Conservation (phyloP, 1,284 basidiomycete genomes). For the Wallemia hederae region DNA sequence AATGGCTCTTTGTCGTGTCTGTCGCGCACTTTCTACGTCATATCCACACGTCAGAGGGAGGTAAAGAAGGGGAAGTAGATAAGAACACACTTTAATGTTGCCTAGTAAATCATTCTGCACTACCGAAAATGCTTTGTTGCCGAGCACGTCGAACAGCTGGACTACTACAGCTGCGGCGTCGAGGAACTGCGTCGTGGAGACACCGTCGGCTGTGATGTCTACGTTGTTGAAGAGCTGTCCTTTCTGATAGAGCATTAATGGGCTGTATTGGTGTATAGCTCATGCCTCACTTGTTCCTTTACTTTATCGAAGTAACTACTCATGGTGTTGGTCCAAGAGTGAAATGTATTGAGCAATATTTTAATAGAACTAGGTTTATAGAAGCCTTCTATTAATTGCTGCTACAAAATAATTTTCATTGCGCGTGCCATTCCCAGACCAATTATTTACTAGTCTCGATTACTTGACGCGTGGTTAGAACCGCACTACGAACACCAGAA, state of each 20-base stretch:
- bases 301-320: not conserved
- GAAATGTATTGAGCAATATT: not conserved
- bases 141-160: constrained; percentile 69
- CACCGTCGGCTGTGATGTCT: constrained; percentile 50
- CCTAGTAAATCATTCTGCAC: constrained; percentile 73
- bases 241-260: not conserved
- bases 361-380: too few species aligned
- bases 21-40: constrained; percentile 49
- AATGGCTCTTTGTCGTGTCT: constrained; percentile 38
- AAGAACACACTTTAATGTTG: constrained; percentile 49
- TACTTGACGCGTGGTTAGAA: too few species aligned
- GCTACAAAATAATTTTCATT: too few species aligned
- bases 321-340: not conserved
- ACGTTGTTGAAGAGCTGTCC: constrained; percentile 67
- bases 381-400: too few species aligned
- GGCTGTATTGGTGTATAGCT: not conserved
- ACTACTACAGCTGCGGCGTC: constrained; percentile 71
- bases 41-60: not conserved
- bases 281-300: not conserved
- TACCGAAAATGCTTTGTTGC: constrained; percentile 51
- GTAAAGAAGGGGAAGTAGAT: constrained; percentile 7
- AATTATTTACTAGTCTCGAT: too few species aligned
- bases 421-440: too few species aligned
- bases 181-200: constrained; percentile 65
- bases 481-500: too few species aligned